Base-by-base conservation (phyloP, 768 basidiomycete species). In the Xerocomus brunneocitrinus region DNA sequence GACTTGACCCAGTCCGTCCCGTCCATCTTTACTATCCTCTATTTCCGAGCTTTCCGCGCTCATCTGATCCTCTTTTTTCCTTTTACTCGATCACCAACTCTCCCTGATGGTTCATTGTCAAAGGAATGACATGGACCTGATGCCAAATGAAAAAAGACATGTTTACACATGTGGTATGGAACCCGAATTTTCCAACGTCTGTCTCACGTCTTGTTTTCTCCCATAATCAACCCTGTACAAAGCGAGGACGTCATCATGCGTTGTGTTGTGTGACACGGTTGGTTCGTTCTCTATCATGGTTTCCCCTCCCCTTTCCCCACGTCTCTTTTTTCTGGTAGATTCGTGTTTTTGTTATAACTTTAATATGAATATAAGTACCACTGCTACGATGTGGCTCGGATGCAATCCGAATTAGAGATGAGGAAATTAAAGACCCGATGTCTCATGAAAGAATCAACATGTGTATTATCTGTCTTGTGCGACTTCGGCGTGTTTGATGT, bases 1-100 rank as follows among this genome's bases (percentile, higher is more conserved):
- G 69, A 67, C 69, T 63, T 55, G 55, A 69, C 49, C 61, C 59
- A 69, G 68, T 69, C 68, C 70, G 68, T 69, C 68, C 68, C 62
- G 57, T 61, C 66, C 58, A 70, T 69, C 66, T 63, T 49, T 60
- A 54, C 57, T 67, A 53, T 65, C 57, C 59, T 64, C 52, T 52
- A 40, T 49, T 30, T 56, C 55, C 50, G 55, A 53, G 48, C 51
- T 49, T 59, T 55, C 38, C 48, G 55, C 53, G 65, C 69, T 65
- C 68, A 71, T 62, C 62, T 61, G 48, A 57, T 58, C 48, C 47
- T 62, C 55, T 53, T 41, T 19, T 62, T 28, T 41, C 46, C 22
- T 45, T 47, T 49, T 51, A 32, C 45, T 53, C 47, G 47, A 57
- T 57, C 59, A 46, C 51, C 61, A 31, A 54, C 58, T 47, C 51